Percentiles rank a stretch among this genome's conserved stretches.
Conservation (phyloP, 202 grass and related monocot genomes). For the Carex arenaria region DNA sequence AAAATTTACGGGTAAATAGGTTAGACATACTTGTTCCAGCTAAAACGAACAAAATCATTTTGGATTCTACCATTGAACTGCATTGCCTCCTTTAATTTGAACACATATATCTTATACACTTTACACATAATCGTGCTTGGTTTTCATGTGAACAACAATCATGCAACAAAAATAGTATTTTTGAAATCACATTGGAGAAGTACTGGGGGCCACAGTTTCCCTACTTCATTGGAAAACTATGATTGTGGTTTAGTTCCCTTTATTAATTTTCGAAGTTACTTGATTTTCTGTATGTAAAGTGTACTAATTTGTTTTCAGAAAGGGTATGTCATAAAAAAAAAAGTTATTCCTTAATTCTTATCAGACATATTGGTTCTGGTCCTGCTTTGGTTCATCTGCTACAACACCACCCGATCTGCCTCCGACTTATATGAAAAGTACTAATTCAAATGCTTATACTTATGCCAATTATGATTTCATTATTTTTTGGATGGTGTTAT, state of each 20-base stretch:
- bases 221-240: not conserved
- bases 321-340: not conserved
- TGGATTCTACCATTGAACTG: not conserved
- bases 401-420: constrained; percentile 48
- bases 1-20: constrained; percentile 8
- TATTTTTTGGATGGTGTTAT: not conserved
- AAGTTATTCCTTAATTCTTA: constrained; percentile 32
- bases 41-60: not conserved
- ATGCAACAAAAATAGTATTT: not conserved
- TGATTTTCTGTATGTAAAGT: not conserved
- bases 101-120: not conserved
- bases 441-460: not conserved
- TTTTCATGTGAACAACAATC: not conserved
- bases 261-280: not conserved
- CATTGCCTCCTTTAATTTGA: not conserved
- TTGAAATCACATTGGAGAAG: not conserved
- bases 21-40: not conserved
- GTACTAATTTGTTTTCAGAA: not conserved
- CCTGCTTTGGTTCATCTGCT: constrained; percentile 63
- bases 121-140: not conserved
- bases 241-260: not conserved
- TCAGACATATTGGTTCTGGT: constrained; percentile 61
- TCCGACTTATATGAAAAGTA: constrained; percentile 54
- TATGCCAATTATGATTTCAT: not conserved
- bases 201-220: not conserved